Evolutionary conservation across 768 basidiomycete species (phyloP).

Genomic region (Gymnopilus dilepis): DNA sequence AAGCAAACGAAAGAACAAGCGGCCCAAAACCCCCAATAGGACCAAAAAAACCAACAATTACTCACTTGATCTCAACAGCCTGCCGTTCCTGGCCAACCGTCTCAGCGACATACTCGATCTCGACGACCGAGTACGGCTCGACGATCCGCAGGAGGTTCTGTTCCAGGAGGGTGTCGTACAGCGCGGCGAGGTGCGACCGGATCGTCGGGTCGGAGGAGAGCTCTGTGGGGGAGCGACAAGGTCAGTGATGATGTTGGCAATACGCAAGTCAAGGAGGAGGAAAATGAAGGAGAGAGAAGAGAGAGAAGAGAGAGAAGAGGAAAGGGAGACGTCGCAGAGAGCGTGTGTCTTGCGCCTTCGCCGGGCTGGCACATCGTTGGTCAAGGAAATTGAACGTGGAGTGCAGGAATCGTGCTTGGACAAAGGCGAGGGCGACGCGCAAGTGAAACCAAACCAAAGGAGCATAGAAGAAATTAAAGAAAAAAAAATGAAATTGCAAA

Average conservation of each 20-base stretch:
- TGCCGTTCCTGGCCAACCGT: constrained; percentile 85
- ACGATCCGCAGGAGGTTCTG: constrained; percentile 96
- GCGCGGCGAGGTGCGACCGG: constrained; percentile 88
- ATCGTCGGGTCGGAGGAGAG: constrained; percentile 96
- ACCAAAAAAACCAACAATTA: constrained; percentile 17
- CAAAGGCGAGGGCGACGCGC: too few species aligned
- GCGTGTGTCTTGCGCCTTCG: too few species aligned
- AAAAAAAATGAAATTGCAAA: too few species aligned
- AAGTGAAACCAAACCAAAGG: too few species aligned
- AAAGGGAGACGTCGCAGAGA: too few species aligned
- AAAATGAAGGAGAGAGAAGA: not conserved
- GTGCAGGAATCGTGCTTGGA: too few species aligned
- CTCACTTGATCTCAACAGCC: constrained; percentile 90
- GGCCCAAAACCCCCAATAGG: not conserved
- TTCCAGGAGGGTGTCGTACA: constrained; percentile 96
- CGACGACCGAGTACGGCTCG: constrained; percentile 93
- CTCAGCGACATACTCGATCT: constrained; percentile 89
- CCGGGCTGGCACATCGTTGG: too few species aligned
- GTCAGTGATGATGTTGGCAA: too few species aligned
- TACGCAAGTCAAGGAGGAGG: too few species aligned
- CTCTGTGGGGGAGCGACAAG: constrained; percentile 50
- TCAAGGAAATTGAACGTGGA: too few species aligned
- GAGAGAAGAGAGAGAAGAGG: not conserved
- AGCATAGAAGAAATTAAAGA: too few species aligned
- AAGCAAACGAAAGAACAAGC: not conserved